A percentile compares a stretch with the other conserved stretches of the same genome.
These are phyloP conservation scores for Trypanosoma caninum DNA, from an alignment of 208 protist genomes.

Conservation along the genomic window DNA sequence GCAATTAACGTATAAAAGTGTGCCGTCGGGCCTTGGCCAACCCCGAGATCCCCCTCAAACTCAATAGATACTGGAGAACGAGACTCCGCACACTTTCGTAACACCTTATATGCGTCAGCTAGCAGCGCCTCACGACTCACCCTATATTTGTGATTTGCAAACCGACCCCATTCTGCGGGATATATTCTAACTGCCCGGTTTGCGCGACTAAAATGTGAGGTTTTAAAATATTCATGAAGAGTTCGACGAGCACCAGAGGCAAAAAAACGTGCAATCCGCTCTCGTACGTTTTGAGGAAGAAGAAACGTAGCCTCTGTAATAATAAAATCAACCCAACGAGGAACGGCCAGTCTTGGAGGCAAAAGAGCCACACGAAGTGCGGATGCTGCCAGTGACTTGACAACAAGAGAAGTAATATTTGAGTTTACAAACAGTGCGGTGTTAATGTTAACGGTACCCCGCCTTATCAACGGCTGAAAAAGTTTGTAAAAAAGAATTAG, in stretches of 20 bases:
- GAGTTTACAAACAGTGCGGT: constrained; percentile 44
- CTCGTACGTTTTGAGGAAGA: constrained; percentile 47
- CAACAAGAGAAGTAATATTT: constrained; percentile 36
- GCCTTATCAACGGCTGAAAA: constrained; percentile 16
- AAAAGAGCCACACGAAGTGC: constrained; percentile 78
- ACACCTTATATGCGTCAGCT: constrained; percentile 55
- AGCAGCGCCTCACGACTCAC: constrained; percentile 61
- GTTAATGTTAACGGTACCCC: constrained; percentile 11
- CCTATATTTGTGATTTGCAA: constrained; percentile 81
- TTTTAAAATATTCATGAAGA: constrained; percentile 57
- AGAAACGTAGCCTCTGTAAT: constrained; percentile 72
- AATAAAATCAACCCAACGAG: constrained; percentile 79
- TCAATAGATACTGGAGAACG: constrained; percentile 82
- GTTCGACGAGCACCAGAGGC: constrained; percentile 76
- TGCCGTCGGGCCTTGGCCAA: constrained; percentile 86
- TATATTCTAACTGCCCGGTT: constrained; percentile 33
- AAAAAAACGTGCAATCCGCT: constrained; percentile 65
- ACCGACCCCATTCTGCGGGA: constrained; percentile 61
- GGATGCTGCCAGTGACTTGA: constrained; percentile 67
- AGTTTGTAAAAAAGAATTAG: constrained; percentile 67
- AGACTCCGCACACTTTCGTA: constrained; percentile 64
- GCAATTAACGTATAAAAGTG: constrained; percentile 89
- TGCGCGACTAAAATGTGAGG: constrained; percentile 41
- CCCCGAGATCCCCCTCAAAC: constrained; percentile 86
- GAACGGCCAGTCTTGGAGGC: constrained; percentile 66